Conservation (phyloP, 345 rosid species). For the Ceriops zippeliana region DNA sequence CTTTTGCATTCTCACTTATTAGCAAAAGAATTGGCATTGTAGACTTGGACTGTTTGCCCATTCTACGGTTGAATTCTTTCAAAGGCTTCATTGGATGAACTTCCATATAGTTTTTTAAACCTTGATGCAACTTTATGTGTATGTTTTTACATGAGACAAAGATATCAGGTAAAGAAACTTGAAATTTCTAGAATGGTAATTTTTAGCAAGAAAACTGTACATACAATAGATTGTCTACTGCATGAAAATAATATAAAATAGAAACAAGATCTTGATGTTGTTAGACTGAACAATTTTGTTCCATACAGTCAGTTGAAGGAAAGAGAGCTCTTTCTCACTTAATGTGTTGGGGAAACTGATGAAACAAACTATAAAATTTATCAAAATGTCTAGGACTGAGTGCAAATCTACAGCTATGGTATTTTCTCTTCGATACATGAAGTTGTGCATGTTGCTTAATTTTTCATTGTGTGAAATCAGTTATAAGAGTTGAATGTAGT, state of each 20-base stretch:
- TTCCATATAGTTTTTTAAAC: neutral
- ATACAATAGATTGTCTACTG: neutral
- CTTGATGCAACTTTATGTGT: neutral
- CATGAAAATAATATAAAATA: neutral
- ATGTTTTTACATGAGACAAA: neutral
- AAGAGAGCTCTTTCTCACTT: neutral
- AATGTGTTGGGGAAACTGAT: neutral
- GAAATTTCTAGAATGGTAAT: neutral
- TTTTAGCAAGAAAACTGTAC: neutral
- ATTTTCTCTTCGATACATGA: neutral
- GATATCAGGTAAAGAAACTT: neutral
- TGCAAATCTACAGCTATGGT: neutral
- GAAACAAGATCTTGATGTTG: neutral
- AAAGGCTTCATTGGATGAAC: too few relatives aligned
- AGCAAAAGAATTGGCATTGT: neutral
- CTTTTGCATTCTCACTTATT: neutral
- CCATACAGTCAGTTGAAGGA: neutral
- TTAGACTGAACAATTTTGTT: neutral
- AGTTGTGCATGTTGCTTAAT: neutral
- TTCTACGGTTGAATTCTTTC: constrained; percentile 1
- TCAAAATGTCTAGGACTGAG: neutral
- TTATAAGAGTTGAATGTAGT: neutral
- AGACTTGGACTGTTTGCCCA: neutral
- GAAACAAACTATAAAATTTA: neutral
- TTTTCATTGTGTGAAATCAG: neutral